Evolutionary conservation across 495 filamentous ascomycete species (phyloP).

Genomic region (Aspergillus homomorphus): DNA sequence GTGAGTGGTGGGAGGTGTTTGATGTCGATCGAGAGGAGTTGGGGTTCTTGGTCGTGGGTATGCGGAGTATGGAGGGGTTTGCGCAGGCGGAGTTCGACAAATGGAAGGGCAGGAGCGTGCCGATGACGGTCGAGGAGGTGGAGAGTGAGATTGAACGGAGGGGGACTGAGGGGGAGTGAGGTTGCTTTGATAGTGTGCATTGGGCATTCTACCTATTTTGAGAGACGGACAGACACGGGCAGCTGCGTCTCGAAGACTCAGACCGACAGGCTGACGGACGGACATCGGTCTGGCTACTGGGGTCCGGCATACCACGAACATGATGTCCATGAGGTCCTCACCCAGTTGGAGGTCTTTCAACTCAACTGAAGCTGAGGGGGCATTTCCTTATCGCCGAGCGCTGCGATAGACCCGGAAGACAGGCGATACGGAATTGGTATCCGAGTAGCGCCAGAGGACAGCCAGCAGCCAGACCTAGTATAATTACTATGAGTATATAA

Average conservation of each 20-base stretch:
- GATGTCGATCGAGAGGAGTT: slow-evolving; percentile 96
- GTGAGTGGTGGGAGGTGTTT: slow-evolving; percentile 97
- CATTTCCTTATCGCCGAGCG: too few species aligned
- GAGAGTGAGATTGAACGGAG: slow-evolving; percentile 60
- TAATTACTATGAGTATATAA: background rate
- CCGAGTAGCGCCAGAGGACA: too few species aligned
- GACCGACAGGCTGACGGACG: too few species aligned
- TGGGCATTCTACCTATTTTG: background rate
- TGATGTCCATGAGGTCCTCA: too few species aligned
- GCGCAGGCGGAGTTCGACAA: slow-evolving; percentile 50
- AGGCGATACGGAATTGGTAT: too few species aligned
- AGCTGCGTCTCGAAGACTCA: too few species aligned
- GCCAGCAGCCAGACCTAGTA: background rate
- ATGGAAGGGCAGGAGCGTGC: slow-evolving; percentile 43
- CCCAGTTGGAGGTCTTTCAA: too few species aligned
- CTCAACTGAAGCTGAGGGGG: too few species aligned
- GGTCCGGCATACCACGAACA: too few species aligned
- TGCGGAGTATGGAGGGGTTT: slow-evolving; percentile 77
- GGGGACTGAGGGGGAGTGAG: slow-evolving; percentile 52
- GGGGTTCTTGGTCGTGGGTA: slow-evolving; percentile 85
- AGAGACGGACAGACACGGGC: too few species aligned
- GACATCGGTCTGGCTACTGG: too few species aligned
- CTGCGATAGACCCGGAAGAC: too few species aligned
- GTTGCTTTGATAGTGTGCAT: background rate
- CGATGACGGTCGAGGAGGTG: slow-evolving; percentile 51